A percentile compares a stretch with the other conserved stretches of the same genome.
Conservation (phyloP, 768 basidiomycete genomes). For the Leccinellum luteum region DNA sequence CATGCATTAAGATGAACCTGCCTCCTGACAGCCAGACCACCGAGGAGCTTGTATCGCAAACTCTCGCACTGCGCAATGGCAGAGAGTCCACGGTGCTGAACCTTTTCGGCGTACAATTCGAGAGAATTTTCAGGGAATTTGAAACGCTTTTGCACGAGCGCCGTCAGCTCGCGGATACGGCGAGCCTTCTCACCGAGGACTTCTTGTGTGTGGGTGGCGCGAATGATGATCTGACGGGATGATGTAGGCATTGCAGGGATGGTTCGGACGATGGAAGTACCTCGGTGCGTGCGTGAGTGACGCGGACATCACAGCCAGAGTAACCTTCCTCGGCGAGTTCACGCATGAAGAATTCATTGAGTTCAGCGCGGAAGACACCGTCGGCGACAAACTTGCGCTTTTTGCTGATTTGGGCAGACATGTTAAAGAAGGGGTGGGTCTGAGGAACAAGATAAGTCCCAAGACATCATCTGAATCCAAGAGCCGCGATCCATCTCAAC, state of each 20-base stretch:
- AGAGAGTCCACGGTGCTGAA: conserved; percentile 95
- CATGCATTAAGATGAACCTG: conserved; percentile 35
- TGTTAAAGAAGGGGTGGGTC: conserved; percentile 38
- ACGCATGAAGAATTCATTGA: conserved; percentile 98
- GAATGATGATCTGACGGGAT: conserved; percentile 85
- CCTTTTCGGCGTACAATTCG: conserved; percentile 99
- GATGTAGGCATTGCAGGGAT: background rate
- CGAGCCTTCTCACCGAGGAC: conserved; percentile 99
- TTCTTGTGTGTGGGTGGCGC: conserved; percentile 98
- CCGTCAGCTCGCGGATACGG: conserved; percentile 96
- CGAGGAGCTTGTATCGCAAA: conserved; percentile 97
- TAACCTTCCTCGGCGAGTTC: conserved; percentile 99
- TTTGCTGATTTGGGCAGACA: conserved; percentile 91
- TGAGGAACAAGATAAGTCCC: conserved; percentile 21
- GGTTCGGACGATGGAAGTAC: conserved; percentile 36
- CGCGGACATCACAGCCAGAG: conserved; percentile 99
- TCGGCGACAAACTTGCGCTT: conserved; percentile 99
- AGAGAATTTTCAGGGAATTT: conserved; percentile 99
- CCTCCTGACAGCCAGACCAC: conserved; percentile 99
- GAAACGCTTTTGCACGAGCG: conserved; percentile 99
- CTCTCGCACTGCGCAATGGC: conserved; percentile 99
- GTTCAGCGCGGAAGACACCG: conserved; percentile 98
- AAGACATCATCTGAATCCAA: conserved; percentile 17
- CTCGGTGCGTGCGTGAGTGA: conserved; percentile 98
- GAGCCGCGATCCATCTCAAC: conserved; percentile 21